Evolutionary conservation across 208 protist genomes (phyloP).

Genomic region (Wallacemonas sp.): DNA sequence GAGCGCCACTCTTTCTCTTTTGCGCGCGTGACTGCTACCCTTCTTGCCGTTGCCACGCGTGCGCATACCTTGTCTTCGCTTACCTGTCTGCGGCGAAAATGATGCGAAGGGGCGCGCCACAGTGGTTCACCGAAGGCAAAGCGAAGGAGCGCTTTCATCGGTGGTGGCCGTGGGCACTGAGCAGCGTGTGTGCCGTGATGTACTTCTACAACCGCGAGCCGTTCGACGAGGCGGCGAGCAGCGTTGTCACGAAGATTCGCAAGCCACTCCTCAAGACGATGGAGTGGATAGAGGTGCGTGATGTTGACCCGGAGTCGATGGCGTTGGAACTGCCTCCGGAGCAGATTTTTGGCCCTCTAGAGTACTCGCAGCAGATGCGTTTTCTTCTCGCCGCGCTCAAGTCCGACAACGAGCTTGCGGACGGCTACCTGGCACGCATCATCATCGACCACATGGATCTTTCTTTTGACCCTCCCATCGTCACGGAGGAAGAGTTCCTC

Average conservation of each 20-base stretch:
- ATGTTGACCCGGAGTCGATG: constrained; percentile 88
- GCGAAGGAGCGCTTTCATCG: constrained; percentile 77
- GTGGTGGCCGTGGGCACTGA: constrained; percentile 87
- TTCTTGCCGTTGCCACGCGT: no score
- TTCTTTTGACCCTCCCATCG: constrained; percentile 71
- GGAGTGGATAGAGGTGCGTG: constrained; percentile 89
- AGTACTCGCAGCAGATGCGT: constrained; percentile 86
- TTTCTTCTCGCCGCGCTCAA: constrained; percentile 84
- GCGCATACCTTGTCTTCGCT: constrained; percentile 10
- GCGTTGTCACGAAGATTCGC: constrained; percentile 76
- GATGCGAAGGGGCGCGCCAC: constrained; percentile 76
- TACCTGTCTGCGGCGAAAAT: constrained; percentile 20
- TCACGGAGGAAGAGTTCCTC: constrained; percentile 67
- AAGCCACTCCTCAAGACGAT: constrained; percentile 78
- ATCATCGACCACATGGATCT: constrained; percentile 89
- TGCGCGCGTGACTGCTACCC: not conserved
- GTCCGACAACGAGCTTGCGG: constrained; percentile 86
- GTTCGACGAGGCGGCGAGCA: constrained; percentile 79
- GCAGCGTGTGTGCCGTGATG: constrained; percentile 65
- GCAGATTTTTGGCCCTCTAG: constrained; percentile 84
- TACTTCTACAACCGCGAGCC: constrained; percentile 88
- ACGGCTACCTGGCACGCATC: constrained; percentile 86
- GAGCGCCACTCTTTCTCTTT: constrained; percentile 11
- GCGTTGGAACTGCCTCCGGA: constrained; percentile 87
- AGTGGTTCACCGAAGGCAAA: constrained; percentile 85